Evolutionary conservation across 2,329 filamentous ascomycete species (phyloP).

Genomic region (Exophiala sp.): DNA sequence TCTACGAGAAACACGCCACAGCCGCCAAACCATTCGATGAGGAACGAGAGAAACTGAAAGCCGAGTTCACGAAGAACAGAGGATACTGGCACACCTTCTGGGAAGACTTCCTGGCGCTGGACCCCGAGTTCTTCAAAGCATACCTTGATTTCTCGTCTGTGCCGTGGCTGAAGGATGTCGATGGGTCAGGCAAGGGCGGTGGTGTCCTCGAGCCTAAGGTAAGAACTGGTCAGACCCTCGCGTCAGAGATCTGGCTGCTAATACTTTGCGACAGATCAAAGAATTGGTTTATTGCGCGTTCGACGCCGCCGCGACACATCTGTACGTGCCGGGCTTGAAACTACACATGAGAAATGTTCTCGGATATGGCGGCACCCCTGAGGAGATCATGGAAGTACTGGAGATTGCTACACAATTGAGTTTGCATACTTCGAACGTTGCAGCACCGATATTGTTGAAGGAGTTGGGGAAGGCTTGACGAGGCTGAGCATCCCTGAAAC

Average conservation of each 20-base stretch:
- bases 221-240: not conserved
- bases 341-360: slow-evolving; percentile 50
- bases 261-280: slow-evolving; percentile 32
- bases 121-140: slow-evolving; percentile 48
- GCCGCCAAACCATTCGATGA: slow-evolving; percentile 37
- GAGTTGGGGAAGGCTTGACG: slow-evolving; percentile 8
- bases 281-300: slow-evolving; percentile 50
- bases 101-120: slow-evolving; percentile 30
- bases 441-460: slow-evolving; percentile 16
- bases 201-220: slow-evolving; percentile 44
- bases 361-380: slow-evolving; percentile 43
- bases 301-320: slow-evolving; percentile 47
- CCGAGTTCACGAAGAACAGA: slow-evolving; percentile 44
- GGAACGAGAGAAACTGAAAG: slow-evolving; percentile 38
- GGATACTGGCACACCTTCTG: slow-evolving; percentile 47
- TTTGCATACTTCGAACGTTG: slow-evolving; percentile 18
- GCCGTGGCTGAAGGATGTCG: slow-evolving; percentile 31
- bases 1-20: slow-evolving; percentile 17
- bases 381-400: slow-evolving; percentile 49
- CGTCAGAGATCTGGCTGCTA: not conserved
- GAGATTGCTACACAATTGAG: slow-evolving; percentile 39
- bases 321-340: slow-evolving; percentile 47
- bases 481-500: slow-evolving; percentile 2
- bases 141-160: slow-evolving; percentile 47
- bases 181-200: slow-evolving; percentile 27